Percentiles rank a stretch among this genome's conserved stretches.
Conservation (phyloP, 176 grass and related monocot genomes). For the Phoenix roebelenii region DNA sequence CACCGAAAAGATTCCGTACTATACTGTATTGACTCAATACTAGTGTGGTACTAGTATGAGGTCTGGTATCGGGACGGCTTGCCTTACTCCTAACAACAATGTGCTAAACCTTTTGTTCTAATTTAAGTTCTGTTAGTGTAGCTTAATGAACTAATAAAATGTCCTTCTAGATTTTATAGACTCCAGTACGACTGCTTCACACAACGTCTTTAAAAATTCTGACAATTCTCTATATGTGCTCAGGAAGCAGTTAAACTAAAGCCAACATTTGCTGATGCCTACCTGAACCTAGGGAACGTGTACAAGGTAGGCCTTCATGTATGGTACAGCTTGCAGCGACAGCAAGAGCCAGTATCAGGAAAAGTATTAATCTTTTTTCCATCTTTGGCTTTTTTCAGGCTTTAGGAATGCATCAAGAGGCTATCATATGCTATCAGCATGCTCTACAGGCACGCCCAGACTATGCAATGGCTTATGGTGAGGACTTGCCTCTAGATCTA, state of each 20-base stretch:
- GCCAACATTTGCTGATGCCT: conserved; percentile 83
- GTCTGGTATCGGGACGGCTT: no score
- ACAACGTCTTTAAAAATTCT: background rate
- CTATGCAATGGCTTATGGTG: conserved; percentile 91
- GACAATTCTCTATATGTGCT: background rate
- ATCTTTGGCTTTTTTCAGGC: conserved; percentile 40
- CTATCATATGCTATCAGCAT: conserved; percentile 85
- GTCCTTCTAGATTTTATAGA: no score
- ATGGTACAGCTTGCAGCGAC: background rate
- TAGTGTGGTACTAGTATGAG: no score
- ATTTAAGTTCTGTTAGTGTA: no score
- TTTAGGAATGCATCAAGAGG: conserved; percentile 81
- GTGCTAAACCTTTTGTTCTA: no score
- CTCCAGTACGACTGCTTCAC: no score
- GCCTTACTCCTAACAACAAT: no score
- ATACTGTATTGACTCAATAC: no score
- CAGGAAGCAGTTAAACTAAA: conserved; percentile 99
- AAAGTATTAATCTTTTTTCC: conserved; percentile 19
- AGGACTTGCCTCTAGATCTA: background rate
- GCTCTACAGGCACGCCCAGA: conserved; percentile 70
- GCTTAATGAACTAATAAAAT: no score
- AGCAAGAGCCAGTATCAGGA: conserved; percentile 3
- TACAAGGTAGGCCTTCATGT: conserved; percentile 60
- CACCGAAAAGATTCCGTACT: no score
- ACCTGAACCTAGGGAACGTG: conserved; percentile 95